Evolutionary conservation across 2,329 filamentous ascomycete genomes (phyloP).

Genomic region (Ceratocystis huliohia): DNA sequence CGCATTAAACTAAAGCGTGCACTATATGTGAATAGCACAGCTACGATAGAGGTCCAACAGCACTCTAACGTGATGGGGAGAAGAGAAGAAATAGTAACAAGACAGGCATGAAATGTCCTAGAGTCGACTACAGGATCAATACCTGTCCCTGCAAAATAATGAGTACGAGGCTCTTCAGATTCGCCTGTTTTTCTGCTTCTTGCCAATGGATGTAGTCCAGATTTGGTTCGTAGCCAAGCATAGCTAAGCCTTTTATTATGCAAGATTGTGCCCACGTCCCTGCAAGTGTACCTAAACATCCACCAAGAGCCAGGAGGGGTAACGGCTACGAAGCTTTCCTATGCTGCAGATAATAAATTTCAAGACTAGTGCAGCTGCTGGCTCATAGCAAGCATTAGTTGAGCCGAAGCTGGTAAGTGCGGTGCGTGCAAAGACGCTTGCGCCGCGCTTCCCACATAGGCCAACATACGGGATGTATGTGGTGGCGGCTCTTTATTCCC

Average conservation of each 20-base stretch:
- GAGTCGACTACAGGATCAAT: neutral
- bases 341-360: too few species aligned
- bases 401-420: neutral
- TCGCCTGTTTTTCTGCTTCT: neutral
- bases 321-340: neutral
- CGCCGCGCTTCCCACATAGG: neutral
- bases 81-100: neutral
- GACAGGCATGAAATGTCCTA: neutral
- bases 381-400: too few species aligned
- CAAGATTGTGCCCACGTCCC: neutral
- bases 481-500: neutral
- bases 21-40: neutral
- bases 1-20: conserved; percentile 34
- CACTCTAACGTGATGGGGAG: neutral
- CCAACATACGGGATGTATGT: neutral
- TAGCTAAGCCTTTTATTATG: neutral
- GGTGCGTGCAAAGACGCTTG: neutral
- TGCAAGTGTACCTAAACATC: neutral
- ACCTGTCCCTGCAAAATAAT: too few species aligned
- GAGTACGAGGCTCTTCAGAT: too few species aligned
- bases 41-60: conserved; percentile 14
- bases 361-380: too few species aligned
- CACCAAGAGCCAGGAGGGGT: neutral
- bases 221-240: neutral
- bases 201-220: neutral